Evolutionary conservation across 208 protist genomes (phyloP), one percentile per base, ranked within the genome.

Genomic region (Lotmaria passim): DNA sequence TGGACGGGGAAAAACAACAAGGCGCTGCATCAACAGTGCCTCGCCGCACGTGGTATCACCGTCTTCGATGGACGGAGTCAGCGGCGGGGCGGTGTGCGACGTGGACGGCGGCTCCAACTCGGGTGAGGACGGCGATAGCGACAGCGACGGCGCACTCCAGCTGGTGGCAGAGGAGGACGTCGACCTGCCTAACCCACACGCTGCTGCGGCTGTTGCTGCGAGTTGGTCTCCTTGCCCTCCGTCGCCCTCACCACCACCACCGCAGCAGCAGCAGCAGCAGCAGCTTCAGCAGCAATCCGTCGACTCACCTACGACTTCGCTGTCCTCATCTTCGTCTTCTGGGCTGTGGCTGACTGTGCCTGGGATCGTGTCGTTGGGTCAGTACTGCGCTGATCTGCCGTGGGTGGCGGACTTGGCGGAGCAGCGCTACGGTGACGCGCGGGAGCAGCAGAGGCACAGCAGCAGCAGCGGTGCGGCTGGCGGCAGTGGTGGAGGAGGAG

Each of bases 351-450:
- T 86, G 34, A 66, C 68, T 6, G 64, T 82, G 21, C 81, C 81
- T 8, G 59, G 57, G 7, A 64, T 86, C n/a, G 34, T 86, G 4
- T 75, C 81, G 2, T 64, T 82, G 3, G 24, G 34, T 7, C 69
- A 86, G 55, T 86, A 78, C 73, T 75, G 71, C 53, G 65, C 55
- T 10, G 81, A 86, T 34, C 53, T 72, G 44, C 76, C 64, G 63
- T 79, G 51, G 72, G 67, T 74, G 21, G 63, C 50, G 0, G 70
- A 73, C n/a, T 28, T 75, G 1, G 66, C 63, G 11, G 75, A 56
- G 44, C 61, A 81, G 36, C 56, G 62, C 17, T 75, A 69, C 61
- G 55, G 39, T 10, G 69, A 62, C 36, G 69, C 59, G 26, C 61
- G 69, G 0, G 60, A 75, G 60, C 60, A 53, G 36, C 60, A 58